Base-by-base conservation (phyloP, 1,139 yeast species). In the Candida sp. region DNA sequence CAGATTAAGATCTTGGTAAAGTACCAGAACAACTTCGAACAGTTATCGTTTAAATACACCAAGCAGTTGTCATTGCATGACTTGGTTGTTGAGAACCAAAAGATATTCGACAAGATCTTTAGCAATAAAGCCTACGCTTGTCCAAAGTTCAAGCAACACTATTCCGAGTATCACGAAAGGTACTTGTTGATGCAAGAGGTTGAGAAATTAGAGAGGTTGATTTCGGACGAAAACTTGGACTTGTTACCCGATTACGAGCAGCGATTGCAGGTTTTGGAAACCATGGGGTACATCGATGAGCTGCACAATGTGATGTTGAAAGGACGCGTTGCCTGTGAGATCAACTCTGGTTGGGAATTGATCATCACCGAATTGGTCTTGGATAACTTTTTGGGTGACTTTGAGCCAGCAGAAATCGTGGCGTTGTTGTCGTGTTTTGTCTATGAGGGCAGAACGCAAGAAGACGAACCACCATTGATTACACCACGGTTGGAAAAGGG, bases 401-500 rank as follows among this genome's bases (percentile, higher is more conserved):
- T 90, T 63, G 96, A 93, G 58, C 94, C 98, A 0, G 97, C 93
- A 63, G 99, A 94, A 68, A 92, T 94, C 54, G 98, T 93, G 11
- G 98, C 99, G 0, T 75, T 94, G 48, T 73, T 94, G 42, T 91
- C 98, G 0, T 90, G 90, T 44, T 96, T 94, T 70, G 97, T 96
- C 1, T 94, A 90, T 63, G 98, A 94, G 63, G 98, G 98, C 0
- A 80, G 84, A 46, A 81, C 88, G 12, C 83, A 83, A 33, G 85
- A 80, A 9, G 85, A 79, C 26, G 88, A 83, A 49, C 80, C 83
- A 2, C 74, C 78, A 7, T 77, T 85, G 17, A 79, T 88, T 5
- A 93, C 98, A 0, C 97, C 97, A 30, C 78, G 96, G 51, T 77
- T 94, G 50, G 96, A 90, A 49, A 80, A 75, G 56, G 99, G 99